Conservation (phyloP, 305 asterid genomes). For the Fraxinus paxiana region DNA sequence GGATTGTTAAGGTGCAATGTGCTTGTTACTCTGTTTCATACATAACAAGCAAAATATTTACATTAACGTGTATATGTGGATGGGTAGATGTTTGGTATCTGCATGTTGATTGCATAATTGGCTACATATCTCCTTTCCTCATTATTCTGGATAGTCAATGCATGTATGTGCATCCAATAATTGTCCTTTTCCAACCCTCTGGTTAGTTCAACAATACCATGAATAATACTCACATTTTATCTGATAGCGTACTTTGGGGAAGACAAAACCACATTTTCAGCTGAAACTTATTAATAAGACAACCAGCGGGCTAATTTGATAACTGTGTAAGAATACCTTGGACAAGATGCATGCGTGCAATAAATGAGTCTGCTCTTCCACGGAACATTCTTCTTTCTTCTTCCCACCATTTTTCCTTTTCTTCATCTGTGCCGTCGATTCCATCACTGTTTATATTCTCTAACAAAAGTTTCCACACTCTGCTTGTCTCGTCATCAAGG, state of each 20-base stretch:
- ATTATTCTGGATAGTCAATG: neutral
- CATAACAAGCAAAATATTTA: neutral
- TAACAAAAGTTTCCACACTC: constrained; percentile 90
- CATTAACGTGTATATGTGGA: neutral
- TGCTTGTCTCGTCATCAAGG: constrained; percentile 88
- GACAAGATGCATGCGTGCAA: constrained; percentile 95
- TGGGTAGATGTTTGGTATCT: neutral
- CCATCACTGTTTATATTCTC: constrained; percentile 92
- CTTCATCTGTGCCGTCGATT: constrained; percentile 81
- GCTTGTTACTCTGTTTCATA: neutral
- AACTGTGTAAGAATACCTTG: constrained; percentile 56
- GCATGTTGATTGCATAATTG: neutral
- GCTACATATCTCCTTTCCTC: neutral
- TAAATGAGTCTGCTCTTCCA: constrained; percentile 89
- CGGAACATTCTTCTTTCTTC: constrained; percentile 79
- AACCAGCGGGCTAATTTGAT: constrained; percentile 5
- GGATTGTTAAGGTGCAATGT: neutral
- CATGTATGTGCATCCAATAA: neutral
- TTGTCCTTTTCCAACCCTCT: neutral
- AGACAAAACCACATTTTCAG: neutral
- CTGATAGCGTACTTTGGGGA: neutral
- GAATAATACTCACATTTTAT: neutral
- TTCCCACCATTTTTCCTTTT: constrained; percentile 91
- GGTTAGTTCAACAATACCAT: constrained; percentile 1
- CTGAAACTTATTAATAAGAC: constrained; percentile 9